Evolutionary conservation across 345 rosid species (phyloP), one percentile per base, ranked within the genome.

Genomic region (Eucalyptus fibrosa): DNA sequence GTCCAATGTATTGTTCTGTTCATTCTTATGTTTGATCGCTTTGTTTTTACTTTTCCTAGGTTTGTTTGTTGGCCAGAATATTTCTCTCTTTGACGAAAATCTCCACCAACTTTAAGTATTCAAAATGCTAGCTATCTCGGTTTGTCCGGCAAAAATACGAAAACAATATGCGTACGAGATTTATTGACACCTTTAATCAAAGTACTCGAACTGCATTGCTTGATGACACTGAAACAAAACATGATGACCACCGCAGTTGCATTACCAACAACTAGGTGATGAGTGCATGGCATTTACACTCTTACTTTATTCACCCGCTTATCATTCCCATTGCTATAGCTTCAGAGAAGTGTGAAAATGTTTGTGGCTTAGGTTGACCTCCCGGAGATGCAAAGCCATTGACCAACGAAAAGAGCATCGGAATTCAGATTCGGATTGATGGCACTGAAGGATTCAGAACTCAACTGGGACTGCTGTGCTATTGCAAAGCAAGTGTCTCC

Each of bases 371-470:
- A 62, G 72, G 72, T 62, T 30, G 72, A 65, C 34, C 18, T n/a
- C 72, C 72, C 72, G 9, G 72, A 37, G 45, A 34, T 72, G 82
- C 82, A 72, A 34, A 72, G 44, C 82, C 82, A 72, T 72, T 72
- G 82, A 72, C 82, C 82, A 18, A 34, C 44, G 26, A 72, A 72
- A 44, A 72, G 82, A 72, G 24, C 44, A 7, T 72, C 45, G 40
- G 90, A 91, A 21, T 56, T 77, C 72, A 86, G 87, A 59, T 90
- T 90, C 15, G 89, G 89, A 59, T 90, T 90, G 56, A 88, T 77
- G 34, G 87, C n/a, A 26, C 15, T 49, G 65, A 90, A 86, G n/a
- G 13, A 23, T 34, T 67, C 87, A 19, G 51, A 19, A 23, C 87
- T 67, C 44, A 90, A 37, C 9, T 13, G 3, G 81, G 60, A 86